Evolutionary conservation across 768 basidiomycete genomes (phyloP).

Genomic region (Galerina marginata): DNA sequence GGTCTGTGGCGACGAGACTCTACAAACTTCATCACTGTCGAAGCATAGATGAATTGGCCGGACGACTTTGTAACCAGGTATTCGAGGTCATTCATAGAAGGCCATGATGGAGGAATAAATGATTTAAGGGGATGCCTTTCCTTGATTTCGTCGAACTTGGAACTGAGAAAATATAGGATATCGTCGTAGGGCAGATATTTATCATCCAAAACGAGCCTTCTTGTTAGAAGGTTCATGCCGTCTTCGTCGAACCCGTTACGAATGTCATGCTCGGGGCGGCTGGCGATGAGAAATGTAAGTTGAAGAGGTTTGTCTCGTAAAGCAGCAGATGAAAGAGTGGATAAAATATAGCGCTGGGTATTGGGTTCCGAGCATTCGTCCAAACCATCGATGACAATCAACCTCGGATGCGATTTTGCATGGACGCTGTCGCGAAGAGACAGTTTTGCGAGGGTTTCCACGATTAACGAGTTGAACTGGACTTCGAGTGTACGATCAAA

Average conservation of each 20-base stretch:
- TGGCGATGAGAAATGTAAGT: slow-evolving; percentile 15
- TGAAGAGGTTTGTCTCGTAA: neutral
- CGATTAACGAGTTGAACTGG: slow-evolving; percentile 8
- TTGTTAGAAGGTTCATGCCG: neutral
- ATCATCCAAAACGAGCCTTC: slow-evolving; percentile 4
- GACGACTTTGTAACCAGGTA: slow-evolving; percentile 22
- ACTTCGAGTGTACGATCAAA: slow-evolving; percentile 6
- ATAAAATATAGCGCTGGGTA: slow-evolving; percentile 9
- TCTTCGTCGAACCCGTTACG: slow-evolving; percentile 7
- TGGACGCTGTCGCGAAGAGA: neutral
- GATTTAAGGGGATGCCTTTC: neutral
- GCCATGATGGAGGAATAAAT: slow-evolving; percentile 22
- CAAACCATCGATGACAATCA: slow-evolving; percentile 23
- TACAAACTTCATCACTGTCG: slow-evolving; percentile 27
- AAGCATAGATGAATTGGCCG: slow-evolving; percentile 32
- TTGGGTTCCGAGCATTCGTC: slow-evolving; percentile 15
- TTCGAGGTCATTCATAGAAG: slow-evolving; percentile 10
- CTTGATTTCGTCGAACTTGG: slow-evolving; percentile 2
- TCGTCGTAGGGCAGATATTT: slow-evolving; percentile 5
- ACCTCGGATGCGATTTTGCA: neutral
- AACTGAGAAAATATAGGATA: slow-evolving; percentile 2
- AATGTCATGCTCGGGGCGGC: slow-evolving; percentile 13
- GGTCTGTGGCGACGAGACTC: slow-evolving; percentile 20
- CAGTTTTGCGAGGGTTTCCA: slow-evolving; percentile 2
- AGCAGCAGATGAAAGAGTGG: neutral